Conservation (phyloP, 768 basidiomycete genomes). For the Lactarius quietus region DNA sequence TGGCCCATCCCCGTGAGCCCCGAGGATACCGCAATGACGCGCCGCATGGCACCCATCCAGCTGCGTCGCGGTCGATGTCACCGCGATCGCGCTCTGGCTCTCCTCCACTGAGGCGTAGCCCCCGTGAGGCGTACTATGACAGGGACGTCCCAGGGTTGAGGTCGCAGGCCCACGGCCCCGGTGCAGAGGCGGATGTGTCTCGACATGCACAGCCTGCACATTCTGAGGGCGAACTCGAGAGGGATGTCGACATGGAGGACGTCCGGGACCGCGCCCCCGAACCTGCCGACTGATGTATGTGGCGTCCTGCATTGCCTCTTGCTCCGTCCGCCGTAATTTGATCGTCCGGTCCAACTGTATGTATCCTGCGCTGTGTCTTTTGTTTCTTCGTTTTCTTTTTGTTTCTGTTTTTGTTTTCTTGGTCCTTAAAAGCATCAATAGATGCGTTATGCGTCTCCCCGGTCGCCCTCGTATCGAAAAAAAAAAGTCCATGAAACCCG, state of each 20-base stretch:
- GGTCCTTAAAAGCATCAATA: constrained; percentile 14
- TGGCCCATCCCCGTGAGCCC: constrained; percentile 18
- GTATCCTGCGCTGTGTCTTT: not conserved
- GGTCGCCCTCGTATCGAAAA: not conserved
- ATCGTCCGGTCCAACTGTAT: not conserved
- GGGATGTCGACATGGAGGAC: constrained; percentile 23
- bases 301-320: not conserved
- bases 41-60: constrained; percentile 14
- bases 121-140: constrained; percentile 21
- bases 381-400: not conserved
- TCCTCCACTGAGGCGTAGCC: constrained; percentile 12
- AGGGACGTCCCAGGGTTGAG: constrained; percentile 14
- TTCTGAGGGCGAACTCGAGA: constrained; percentile 19
- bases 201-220: constrained; percentile 11
- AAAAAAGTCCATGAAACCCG: not conserved
- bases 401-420: not conserved
- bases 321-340: constrained; percentile 8
- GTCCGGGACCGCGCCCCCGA: constrained; percentile 21
- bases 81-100: constrained; percentile 25
- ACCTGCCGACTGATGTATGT: constrained; percentile 22
- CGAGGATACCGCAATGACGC: constrained; percentile 22
- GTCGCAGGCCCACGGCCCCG: constrained; percentile 4
- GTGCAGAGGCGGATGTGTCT: constrained; percentile 6
- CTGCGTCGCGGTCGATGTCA: constrained; percentile 22
- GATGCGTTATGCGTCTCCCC: constrained; percentile 12